Evolutionary conservation across 164 flowering plant genomes (phyloP), one percentile per base, ranked within the genome.

Genomic region (Stephania cephalantha): DNA sequence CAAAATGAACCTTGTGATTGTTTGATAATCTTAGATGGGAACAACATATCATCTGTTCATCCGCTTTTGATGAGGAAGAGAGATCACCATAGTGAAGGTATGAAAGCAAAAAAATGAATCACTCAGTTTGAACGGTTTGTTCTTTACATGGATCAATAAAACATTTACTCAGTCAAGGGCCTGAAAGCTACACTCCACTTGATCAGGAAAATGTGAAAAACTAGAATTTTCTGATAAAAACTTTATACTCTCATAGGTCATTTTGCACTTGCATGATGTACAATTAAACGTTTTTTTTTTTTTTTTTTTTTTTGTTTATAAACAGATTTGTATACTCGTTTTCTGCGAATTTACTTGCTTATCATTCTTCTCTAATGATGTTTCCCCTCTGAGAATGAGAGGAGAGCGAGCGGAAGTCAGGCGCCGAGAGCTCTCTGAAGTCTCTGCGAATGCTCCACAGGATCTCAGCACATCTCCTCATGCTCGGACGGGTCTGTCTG

Each of bases 361-460:
- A 35, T 35, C 42, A 75, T 31, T 79, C 69, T 74, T 84, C 88
- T 81, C 77, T 71, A 17, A 76, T 18, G 20, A 78, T 81, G 70
- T 22, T 1, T 71, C 79, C 83, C 71, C 53, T 81, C 30, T 69
- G 75, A 66, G 93, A 85, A 77, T 48, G 61, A 50, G 86, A 78
- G 25, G 89, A 85, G 31, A 80, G 70, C 7, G 89, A 83, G 29
- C 46, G 81, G 22, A 77, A 48, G 69, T 85, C 90, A 22, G 82
- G 72, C 78, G 83, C 86, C 25, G 78, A 53, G 68, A 79, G 73
- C 71, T 90, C 95, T 79, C 84, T 87, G 83, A 86, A 86, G 71
- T 93, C 98, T 79, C 91, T 93, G 20, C 99, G 93, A 74, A 95
- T 86, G 70, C 87, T 71, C 98, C 99, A 93, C 2, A 95, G 90